These are phyloP conservation scores for Arachis monticola DNA, from an alignment of 331 rosid species.

Conservation along the genomic window DNA sequence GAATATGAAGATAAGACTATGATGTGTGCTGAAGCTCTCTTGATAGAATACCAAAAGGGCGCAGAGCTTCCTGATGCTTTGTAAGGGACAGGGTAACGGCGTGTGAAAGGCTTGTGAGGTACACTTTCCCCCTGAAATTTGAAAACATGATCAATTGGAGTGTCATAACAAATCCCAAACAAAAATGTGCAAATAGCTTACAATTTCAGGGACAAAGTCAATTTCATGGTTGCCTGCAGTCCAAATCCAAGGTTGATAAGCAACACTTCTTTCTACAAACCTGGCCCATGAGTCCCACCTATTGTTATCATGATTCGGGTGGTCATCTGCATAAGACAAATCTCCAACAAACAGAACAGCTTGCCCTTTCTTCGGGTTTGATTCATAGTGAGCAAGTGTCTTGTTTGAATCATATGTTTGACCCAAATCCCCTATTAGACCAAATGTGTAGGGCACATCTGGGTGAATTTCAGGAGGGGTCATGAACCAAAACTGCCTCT, in stretches of 20 bases:
- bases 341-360: constrained; percentile 44
- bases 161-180: too few relatives aligned
- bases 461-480: constrained; percentile 44
- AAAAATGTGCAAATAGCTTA: neutral
- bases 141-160: neutral
- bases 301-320: constrained; percentile 42
- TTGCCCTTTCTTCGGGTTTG: constrained; percentile 38
- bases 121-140: constrained; percentile 30
- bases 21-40: constrained; percentile 41
- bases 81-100: constrained; percentile 38
- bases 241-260: constrained; percentile 52
- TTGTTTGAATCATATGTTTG: constrained; percentile 46
- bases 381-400: constrained; percentile 40
- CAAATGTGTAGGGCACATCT: constrained; percentile 45
- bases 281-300: constrained; percentile 48
- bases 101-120: constrained; percentile 39
- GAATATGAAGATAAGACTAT: constrained; percentile 41
- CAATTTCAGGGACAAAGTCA: constrained; percentile 45
- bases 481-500: constrained; percentile 35
- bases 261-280: constrained; percentile 36
- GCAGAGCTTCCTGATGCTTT: constrained; percentile 34
- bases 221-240: constrained; percentile 45
- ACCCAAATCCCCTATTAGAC: constrained; percentile 49
- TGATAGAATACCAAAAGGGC: constrained; percentile 45
- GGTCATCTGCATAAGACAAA: constrained; percentile 45